Evolutionary conservation across 176 grass and related monocot genomes (phyloP).

Genomic region (Carex cristatella): DNA sequence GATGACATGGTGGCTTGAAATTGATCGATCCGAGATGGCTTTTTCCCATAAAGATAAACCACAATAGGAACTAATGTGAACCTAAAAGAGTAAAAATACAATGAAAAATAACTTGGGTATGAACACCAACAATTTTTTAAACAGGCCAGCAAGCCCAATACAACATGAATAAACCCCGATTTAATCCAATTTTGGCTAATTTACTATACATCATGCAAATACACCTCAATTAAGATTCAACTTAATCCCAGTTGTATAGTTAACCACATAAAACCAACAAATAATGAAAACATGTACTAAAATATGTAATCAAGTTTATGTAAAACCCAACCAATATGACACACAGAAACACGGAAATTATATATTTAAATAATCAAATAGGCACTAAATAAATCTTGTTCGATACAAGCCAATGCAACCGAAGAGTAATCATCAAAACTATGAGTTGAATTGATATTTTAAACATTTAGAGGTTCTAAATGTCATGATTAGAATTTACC

Average conservation of each 20-base stretch:
- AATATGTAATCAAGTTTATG: background rate
- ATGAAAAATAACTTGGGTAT: background rate
- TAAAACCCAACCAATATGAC: background rate
- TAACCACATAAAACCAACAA: background rate
- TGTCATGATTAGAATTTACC: conserved; percentile 34
- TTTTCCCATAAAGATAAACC: conserved; percentile 48
- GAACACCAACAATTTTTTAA: background rate
- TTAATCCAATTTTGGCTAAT: conserved; percentile 11
- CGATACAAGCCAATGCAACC: background rate
- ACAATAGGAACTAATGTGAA: conserved; percentile 64
- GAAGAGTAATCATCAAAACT: background rate
- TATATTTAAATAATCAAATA: background rate
- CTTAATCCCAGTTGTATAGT: background rate
- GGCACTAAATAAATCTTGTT: background rate
- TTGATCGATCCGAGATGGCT: conserved; percentile 32
- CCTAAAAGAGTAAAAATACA: conserved; percentile 33
- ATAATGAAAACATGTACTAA: background rate
- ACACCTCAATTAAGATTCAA: background rate
- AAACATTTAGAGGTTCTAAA: conserved; percentile 6
- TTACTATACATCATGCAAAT: background rate
- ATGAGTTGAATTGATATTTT: background rate
- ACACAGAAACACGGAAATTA: background rate
- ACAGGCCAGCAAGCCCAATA: background rate
- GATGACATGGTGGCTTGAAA: conserved; percentile 59
- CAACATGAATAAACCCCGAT: background rate